Percentiles rank a stretch among this genome's conserved stretches.
Conservation (phyloP, 495 filamentous ascomycete species). For the Evernia prunastri region DNA sequence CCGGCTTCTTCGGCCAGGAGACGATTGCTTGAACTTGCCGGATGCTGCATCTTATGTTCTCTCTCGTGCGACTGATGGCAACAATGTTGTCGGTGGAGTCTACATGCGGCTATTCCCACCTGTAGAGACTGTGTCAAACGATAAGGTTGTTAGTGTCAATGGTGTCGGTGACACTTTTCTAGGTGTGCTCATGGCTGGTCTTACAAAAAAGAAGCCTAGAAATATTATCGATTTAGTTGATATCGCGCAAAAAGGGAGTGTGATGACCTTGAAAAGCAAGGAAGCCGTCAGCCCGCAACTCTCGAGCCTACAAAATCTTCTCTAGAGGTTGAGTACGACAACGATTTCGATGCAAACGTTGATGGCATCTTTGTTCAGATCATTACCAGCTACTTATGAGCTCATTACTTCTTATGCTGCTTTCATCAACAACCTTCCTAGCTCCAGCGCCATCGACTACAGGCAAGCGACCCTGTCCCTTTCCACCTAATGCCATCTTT, state of each 20-base stretch:
- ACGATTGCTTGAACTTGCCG: slow-evolving; percentile 54
- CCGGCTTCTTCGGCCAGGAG: slow-evolving; percentile 56
- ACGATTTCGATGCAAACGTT: neutral
- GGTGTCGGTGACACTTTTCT: slow-evolving; percentile 91
- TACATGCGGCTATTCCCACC: slow-evolving; percentile 78
- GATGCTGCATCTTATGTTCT: slow-evolving; percentile 63
- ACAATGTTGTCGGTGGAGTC: slow-evolving; percentile 63
- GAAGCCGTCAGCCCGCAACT: slow-evolving; percentile 59
- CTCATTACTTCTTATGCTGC: slow-evolving; percentile 52
- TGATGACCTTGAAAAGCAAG: slow-evolving; percentile 62
- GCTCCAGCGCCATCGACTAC: slow-evolving; percentile 64
- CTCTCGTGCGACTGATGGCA: slow-evolving; percentile 40
- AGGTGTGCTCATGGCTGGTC: slow-evolving; percentile 68
- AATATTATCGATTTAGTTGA: slow-evolving; percentile 40
- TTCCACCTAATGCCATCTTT: slow-evolving; percentile 45
- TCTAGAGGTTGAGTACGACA: slow-evolving; percentile 1
- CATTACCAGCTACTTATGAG: slow-evolving; percentile 53
- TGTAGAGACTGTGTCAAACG: slow-evolving; percentile 49
- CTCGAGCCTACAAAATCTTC: neutral
- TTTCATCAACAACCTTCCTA: slow-evolving; percentile 57
- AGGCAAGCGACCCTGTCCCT: slow-evolving; percentile 57
- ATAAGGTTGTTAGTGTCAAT: slow-evolving; percentile 79
- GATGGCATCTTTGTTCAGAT: too few species aligned
- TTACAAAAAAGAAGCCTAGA: slow-evolving; percentile 35
- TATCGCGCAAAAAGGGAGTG: slow-evolving; percentile 64